Percentiles rank a stretch among this genome's conserved stretches.
phyloP scores from a whole-genome alignment of 2,329 filamentous ascomycete species.

The Ilyonectria mors-panacis region DNA sequence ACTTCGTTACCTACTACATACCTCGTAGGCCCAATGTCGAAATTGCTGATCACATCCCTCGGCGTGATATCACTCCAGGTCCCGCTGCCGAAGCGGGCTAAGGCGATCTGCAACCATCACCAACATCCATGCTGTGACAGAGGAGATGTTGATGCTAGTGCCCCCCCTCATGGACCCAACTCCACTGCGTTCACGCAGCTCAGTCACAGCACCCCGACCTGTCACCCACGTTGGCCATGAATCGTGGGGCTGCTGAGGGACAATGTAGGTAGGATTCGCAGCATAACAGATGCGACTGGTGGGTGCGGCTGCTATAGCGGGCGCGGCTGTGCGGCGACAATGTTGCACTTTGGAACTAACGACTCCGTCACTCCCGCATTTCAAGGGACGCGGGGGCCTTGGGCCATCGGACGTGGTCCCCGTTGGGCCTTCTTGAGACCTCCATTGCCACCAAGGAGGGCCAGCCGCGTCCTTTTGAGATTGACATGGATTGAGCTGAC shows the following conservation, averaged over 20 bases:
- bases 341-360: slow-evolving; percentile 14
- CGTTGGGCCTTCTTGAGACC: not conserved
- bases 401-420: slow-evolving; percentile 3
- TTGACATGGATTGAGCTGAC: slow-evolving; percentile 26
- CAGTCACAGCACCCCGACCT: slow-evolving; percentile 23
- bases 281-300: slow-evolving; percentile 14
- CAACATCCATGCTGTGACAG: slow-evolving; percentile 9
- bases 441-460: slow-evolving; percentile 3
- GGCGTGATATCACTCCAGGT: slow-evolving; percentile 13
- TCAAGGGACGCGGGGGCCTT: slow-evolving; percentile 9
- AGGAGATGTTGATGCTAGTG: slow-evolving; percentile 22
- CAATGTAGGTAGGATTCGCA: slow-evolving; percentile 11
- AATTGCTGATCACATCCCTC: slow-evolving; percentile 22
- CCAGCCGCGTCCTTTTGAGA: slow-evolving; percentile 18
- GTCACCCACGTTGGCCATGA: slow-evolving; percentile 6
- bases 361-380: slow-evolving; percentile 11
- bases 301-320: slow-evolving; percentile 9
- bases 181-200: slow-evolving; percentile 22
- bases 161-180: slow-evolving; percentile 16
- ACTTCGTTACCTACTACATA: not conserved
- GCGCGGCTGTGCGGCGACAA: slow-evolving; percentile 28
- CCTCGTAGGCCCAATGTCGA: slow-evolving; percentile 1
- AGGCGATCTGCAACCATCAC: slow-evolving; percentile 24
- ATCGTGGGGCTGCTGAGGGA: slow-evolving; percentile 10
- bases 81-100: slow-evolving; percentile 13